Evolutionary conservation across 169 alveolate species (phyloP), one percentile per base, ranked within the genome.

Genomic region (Cryptosporidium baileyi): DNA sequence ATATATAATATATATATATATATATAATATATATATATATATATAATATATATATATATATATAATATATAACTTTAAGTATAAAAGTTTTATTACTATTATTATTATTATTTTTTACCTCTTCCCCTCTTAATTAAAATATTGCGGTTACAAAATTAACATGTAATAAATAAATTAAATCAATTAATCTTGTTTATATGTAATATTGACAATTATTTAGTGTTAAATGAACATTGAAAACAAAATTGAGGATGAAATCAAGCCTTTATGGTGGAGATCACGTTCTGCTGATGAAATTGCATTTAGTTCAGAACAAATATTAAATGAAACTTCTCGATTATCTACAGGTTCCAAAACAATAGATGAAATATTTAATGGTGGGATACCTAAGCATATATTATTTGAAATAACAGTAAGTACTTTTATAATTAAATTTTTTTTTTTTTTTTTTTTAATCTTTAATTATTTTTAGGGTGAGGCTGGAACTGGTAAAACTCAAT

Each of bases 401-500:
- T 74, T 74, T 74, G 85, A 74, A 34, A 74, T 74, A 8, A 74
- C 85, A 43, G 85, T 74, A 61, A 54, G 85, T 54, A 36, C 17
- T 32, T 0, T 2, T 34, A 40, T 38, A n/a, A n/a, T n/a, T n/a
- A n/a, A n/a, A n/a, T n/a, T n/a, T n/a, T n/a, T n/a, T n/a, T n/a
- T n/a, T 51, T 51, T 6, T 11, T 51, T 51, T n/a, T 17, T n/a
- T 2, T 17, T 51, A 8, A 0, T 51, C 26, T n/a, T n/a, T n/a
- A n/a, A n/a, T n/a, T 2, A 9, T 28, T 3, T 61, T 6, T 19
- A 74, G 85, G 85, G 85, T 30, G 85, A 74, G 49, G 85, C 85
- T 26, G 85, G 85, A 24, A 74, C 74, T 0, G 85, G 85, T 1
- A 74, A 74, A 26, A 74, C 85, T 32, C 85, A 74, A 45, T 74